phyloP scores from a whole-genome alignment of 2,329 filamentous ascomycete genomes.

The Pseudogymnoascus sp. region DNA sequence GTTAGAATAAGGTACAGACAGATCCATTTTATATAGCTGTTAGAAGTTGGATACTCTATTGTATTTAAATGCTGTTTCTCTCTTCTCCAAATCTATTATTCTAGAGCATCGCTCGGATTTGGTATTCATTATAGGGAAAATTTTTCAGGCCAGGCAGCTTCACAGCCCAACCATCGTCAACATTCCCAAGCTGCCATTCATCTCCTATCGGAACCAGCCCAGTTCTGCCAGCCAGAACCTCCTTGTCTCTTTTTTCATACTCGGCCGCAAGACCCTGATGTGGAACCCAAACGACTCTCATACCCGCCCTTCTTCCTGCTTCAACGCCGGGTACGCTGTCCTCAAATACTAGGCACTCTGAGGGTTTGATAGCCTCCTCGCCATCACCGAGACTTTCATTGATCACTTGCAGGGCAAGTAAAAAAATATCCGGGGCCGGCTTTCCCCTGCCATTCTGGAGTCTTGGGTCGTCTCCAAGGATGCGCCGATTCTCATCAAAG shows the following conservation, averaged over 20 bases:
- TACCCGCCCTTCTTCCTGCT: constrained; percentile 79
- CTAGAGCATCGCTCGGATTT: constrained; percentile 7
- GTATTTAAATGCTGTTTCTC: background rate
- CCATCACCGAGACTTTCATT: constrained; percentile 63
- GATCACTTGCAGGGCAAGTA: constrained; percentile 75
- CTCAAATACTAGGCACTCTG: constrained; percentile 96
- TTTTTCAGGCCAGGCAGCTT: constrained; percentile 29
- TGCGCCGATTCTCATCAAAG: constrained; percentile 62
- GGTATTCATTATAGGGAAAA: constrained; percentile 32
- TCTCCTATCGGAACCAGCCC: constrained; percentile 33
- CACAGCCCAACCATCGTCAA: constrained; percentile 34
- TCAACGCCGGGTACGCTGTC: constrained; percentile 92
- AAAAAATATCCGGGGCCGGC: constrained; percentile 88
- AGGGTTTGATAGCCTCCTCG: constrained; percentile 60
- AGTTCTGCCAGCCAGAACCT: constrained; percentile 60
- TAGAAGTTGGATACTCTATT: background rate
- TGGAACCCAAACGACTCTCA: constrained; percentile 90
- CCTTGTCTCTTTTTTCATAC: constrained; percentile 65
- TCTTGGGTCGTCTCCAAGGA: constrained; percentile 77
- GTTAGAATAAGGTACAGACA: background rate
- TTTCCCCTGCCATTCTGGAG: constrained; percentile 79
- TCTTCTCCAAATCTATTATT: background rate
- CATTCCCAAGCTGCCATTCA: constrained; percentile 37
- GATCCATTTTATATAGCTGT: background rate
- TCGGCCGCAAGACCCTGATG: constrained; percentile 70